Percentiles rank a stretch among this genome's conserved stretches.
Conservation (phyloP, 2,329 filamentous ascomycete species). For the Lasiodiplodia hormozganensis region DNA sequence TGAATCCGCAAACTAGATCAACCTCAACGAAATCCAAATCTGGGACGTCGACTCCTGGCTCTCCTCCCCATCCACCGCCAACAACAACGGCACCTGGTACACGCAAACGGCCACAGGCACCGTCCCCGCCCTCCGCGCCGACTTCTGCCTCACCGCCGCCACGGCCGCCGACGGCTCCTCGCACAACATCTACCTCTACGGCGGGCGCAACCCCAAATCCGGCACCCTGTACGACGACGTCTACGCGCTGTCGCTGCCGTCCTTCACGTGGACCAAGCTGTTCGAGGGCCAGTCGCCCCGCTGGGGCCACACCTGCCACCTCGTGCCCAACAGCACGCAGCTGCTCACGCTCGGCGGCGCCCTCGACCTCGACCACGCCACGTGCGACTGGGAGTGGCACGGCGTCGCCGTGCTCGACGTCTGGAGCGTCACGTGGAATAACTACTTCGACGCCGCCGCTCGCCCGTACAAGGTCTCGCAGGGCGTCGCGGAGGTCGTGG, state of each 20-base stretch:
- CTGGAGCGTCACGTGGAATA: constrained; percentile 33
- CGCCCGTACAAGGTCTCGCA: constrained; percentile 2
- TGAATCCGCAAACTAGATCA: background rate
- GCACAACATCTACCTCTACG: constrained; percentile 58
- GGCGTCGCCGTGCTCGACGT: constrained; percentile 33
- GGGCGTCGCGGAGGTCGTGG: constrained; percentile 20
- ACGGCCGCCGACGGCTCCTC: constrained; percentile 54
- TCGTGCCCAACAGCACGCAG: constrained; percentile 44
- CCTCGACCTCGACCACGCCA: background rate
- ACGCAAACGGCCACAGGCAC: constrained; percentile 51
- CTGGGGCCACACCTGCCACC: constrained; percentile 52
- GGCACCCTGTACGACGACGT: constrained; percentile 50
- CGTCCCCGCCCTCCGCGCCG: constrained; percentile 50
- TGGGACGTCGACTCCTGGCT: constrained; percentile 11
- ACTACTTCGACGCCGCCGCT: background rate
- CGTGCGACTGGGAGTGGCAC: constrained; percentile 36
- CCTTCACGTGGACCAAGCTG: constrained; percentile 54
- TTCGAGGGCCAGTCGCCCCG: constrained; percentile 46
- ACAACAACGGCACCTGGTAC: constrained; percentile 47
- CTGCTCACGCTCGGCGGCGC: constrained; percentile 53
- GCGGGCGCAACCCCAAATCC: constrained; percentile 50
- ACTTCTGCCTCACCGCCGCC: constrained; percentile 52
- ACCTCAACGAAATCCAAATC: constrained; percentile 1
- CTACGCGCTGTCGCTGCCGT: constrained; percentile 54
- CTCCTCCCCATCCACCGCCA: background rate